Conservation (phyloP, 2,329 filamentous ascomycete species). For the Claviceps humidiphila region DNA sequence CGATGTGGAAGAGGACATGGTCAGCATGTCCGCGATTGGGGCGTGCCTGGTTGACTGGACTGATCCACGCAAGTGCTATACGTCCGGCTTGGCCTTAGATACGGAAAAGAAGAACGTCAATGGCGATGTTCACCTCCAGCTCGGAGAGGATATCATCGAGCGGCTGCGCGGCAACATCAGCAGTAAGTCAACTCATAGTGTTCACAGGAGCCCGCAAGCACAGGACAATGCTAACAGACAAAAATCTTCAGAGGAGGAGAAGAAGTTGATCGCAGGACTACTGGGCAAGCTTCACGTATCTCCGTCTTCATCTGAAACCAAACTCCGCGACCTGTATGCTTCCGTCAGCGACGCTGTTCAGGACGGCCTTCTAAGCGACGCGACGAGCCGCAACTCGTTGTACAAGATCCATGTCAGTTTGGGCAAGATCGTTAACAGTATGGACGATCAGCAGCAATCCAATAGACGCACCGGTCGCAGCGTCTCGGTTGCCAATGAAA, state of each 20-base stretch:
- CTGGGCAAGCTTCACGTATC: conserved; percentile 74
- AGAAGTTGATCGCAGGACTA: conserved; percentile 65
- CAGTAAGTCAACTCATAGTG: conserved; percentile 37
- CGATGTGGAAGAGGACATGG: conserved; percentile 65
- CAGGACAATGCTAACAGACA: neutral
- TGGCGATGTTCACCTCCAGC: conserved; percentile 66
- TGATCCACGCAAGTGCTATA: conserved; percentile 69
- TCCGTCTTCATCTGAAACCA: conserved; percentile 46
- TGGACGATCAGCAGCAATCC: conserved; percentile 31
- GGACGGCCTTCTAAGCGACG: conserved; percentile 44
- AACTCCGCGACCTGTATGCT: conserved; percentile 43
- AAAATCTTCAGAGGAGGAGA: conserved; percentile 58
- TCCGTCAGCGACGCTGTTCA: conserved; percentile 51
- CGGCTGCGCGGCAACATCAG: conserved; percentile 52
- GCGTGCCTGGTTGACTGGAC: conserved; percentile 89
- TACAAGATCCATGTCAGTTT: conserved; percentile 56
- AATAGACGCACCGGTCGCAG: conserved; percentile 31
- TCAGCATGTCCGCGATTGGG: conserved; percentile 63
- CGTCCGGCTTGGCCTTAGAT: conserved; percentile 34
- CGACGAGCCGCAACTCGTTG: conserved; percentile 48
- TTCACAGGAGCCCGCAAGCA: neutral
- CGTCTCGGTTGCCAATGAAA: conserved; percentile 24
- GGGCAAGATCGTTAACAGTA: conserved; percentile 52
- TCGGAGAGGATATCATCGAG: conserved; percentile 67
- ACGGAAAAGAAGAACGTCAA: conserved; percentile 51